Evolutionary conservation across 495 filamentous ascomycete species (phyloP).

Genomic region (Mytilinidion resinicola): DNA sequence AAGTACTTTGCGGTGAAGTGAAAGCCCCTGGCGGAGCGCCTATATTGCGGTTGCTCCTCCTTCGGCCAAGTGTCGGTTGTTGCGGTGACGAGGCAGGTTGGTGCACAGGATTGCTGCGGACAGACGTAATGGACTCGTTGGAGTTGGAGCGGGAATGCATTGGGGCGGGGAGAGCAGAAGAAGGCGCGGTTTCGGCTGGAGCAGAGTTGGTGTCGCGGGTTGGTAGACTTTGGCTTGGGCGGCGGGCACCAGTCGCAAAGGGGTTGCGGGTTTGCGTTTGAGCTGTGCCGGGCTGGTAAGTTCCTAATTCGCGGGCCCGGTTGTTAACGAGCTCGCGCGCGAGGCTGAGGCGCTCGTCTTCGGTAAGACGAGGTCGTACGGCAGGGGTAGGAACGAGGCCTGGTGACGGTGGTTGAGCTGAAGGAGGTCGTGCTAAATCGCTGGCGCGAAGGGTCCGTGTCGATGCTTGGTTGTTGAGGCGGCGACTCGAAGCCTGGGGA

Average conservation of each 20-base stretch:
- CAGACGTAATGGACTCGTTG: slow-evolving; percentile 16
- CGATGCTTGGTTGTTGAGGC: slow-evolving; percentile 24
- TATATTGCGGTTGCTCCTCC: slow-evolving; percentile 26
- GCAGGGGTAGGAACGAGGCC: neutral
- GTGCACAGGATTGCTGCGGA: slow-evolving; percentile 1
- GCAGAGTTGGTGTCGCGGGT: neutral
- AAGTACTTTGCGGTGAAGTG: neutral
- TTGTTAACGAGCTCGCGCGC: slow-evolving; percentile 23
- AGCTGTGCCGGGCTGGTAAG: slow-evolving; percentile 7
- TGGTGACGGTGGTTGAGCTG: slow-evolving; percentile 1
- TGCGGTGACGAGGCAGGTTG: slow-evolving; percentile 6
- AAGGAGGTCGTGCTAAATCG: slow-evolving; percentile 22
- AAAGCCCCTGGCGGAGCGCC: neutral
- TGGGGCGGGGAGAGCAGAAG: neutral
- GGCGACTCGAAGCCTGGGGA: slow-evolving; percentile 23
- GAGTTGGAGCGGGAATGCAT: slow-evolving; percentile 15
- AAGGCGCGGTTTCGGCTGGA: neutral
- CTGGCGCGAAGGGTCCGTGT: slow-evolving; percentile 23
- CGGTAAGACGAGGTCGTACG: slow-evolving; percentile 8
- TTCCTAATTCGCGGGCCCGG: slow-evolving; percentile 14
- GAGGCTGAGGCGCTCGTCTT: slow-evolving; percentile 16
- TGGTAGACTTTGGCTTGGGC: slow-evolving; percentile 8
- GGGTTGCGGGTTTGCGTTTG: slow-evolving; percentile 14
- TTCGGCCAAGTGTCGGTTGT: slow-evolving; percentile 9
- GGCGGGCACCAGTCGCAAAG: slow-evolving; percentile 9